Percentiles rank a stretch among this genome's conserved stretches.
Conservation (phyloP, 2,329 filamentous ascomycete genomes). For the Thermothelomyces thermophilus region DNA sequence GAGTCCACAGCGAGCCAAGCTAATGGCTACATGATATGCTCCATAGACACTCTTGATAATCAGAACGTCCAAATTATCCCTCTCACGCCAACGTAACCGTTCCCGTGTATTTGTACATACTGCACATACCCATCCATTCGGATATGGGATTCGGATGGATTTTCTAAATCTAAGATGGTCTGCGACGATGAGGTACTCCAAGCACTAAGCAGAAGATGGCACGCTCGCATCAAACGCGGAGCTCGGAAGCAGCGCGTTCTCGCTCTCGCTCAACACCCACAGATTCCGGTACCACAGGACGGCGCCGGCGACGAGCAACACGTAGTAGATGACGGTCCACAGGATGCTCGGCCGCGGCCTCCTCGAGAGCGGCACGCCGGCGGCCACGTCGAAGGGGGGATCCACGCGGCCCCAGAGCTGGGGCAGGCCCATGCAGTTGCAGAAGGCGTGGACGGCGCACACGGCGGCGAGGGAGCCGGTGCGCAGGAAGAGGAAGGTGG, state of each 20-base stretch:
- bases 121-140: neutral
- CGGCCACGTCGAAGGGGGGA: constrained; percentile 26
- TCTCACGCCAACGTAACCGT: too few species aligned
- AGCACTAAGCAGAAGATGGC: neutral
- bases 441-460: constrained; percentile 76
- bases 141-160: too few species aligned
- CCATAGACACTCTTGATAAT: too few species aligned
- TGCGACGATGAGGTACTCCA: neutral
- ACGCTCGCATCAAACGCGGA: constrained; percentile 12
- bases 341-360: constrained; percentile 14
- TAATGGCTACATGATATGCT: too few species aligned
- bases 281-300: constrained; percentile 64
- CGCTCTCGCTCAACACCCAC: constrained; percentile 44
- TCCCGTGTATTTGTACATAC: too few species aligned
- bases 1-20: too few species aligned
- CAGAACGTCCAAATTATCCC: too few species aligned
- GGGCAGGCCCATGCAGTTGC: constrained; percentile 87
- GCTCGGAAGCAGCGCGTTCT: constrained; percentile 20
- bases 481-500: constrained; percentile 79
- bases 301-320: constrained; percentile 65
- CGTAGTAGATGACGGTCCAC: constrained; percentile 78
- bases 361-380: constrained; percentile 8
- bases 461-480: constrained; percentile 75
- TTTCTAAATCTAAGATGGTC: too few species aligned
- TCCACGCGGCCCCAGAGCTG: constrained; percentile 75